Evolutionary conservation across 208 protist species (phyloP), one percentile per base, ranked within the genome.

Genomic region (Trypanosoma lewisi): DNA sequence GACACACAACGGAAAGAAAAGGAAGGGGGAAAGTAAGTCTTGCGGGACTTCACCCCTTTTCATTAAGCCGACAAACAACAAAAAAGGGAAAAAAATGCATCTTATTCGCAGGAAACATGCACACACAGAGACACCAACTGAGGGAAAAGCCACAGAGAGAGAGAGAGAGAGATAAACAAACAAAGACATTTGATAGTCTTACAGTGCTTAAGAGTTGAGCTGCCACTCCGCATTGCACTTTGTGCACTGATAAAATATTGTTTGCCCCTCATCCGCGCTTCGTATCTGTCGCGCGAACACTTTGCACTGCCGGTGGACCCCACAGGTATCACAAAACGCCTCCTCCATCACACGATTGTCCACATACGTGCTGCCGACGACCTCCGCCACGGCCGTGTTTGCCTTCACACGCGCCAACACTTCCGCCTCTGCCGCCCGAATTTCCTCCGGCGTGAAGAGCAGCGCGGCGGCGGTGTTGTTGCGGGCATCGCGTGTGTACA

Each of bases 231-330:
- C 73, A 19, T 49, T n/a, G 64, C 92, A 97, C 51, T 80, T 80
- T 21, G 87, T 94, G 67, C 92, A 97, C 73, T 91, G 80, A 53
- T 85, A 96, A 57, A 96, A 96, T 57, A 94, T 91, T 1, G 92
- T 97, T 70, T 97, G 92, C 7, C 92, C 92, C 65, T 97, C 92
- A 78, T 97, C 92, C 1, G 92, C 92, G 62, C 89, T 86, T 28
- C 92, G 83, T 21, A 86, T 97, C 62, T 97, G 92, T 33, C 87
- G 78, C 28, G 87, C 80, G 45, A 91, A 95, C 27, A 84, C 85
- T 41, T 81, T 81, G 68, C 92, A 97, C 27, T 75, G 75, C 11
- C 80, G 73, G 44, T 89, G 82, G 28, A 54, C 67, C 6, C 70
- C 77, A 73, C 92, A 97, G 17, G 70, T 73, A 57, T 89, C 87